phyloP scores from a whole-genome alignment of 2,329 filamentous ascomycete genomes.

The Aschersonia sp. region DNA sequence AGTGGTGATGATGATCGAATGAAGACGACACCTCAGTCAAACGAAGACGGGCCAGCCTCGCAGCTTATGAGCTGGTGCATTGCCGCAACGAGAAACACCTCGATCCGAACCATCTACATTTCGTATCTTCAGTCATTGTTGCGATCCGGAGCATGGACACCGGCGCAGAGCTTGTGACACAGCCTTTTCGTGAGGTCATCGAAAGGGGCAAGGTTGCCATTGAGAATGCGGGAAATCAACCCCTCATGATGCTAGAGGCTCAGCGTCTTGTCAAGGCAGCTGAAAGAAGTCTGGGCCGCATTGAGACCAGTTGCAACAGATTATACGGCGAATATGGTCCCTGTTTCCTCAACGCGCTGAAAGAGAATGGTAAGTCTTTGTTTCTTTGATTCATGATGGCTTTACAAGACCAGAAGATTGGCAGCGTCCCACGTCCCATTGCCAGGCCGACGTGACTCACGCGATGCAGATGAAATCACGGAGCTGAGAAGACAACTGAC shows the following conservation, averaged over 20 bases:
- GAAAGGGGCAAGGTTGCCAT: slow-evolving; percentile 33
- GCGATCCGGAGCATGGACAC: slow-evolving; percentile 19
- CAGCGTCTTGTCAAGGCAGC: slow-evolving; percentile 32
- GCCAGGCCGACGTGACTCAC: too few species aligned
- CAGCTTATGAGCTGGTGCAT: too few species aligned
- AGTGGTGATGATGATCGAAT: too few species aligned
- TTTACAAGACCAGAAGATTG: too few species aligned
- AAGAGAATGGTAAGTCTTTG: slow-evolving; percentile 32
- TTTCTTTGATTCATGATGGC: too few species aligned
- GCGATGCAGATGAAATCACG: slow-evolving; percentile 31
- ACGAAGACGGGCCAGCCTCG: too few species aligned
- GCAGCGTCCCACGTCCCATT: too few species aligned
- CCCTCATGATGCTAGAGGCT: slow-evolving; percentile 34
- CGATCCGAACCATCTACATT: too few species aligned
- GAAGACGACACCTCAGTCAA: too few species aligned
- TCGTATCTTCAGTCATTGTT: neutral
- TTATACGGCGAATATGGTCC: slow-evolving; percentile 32
- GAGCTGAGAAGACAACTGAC: slow-evolving; percentile 30
- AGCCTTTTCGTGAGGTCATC: slow-evolving; percentile 37
- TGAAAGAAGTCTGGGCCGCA: slow-evolving; percentile 31
- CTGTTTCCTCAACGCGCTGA: slow-evolving; percentile 35
- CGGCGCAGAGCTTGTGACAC: slow-evolving; percentile 28
- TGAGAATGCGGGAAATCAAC: slow-evolving; percentile 29
- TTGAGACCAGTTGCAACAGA: slow-evolving; percentile 36
- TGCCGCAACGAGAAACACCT: too few species aligned